Evolutionary conservation across 2,329 filamentous ascomycete species (phyloP).

Genomic region (Colletotrichum incanum): DNA sequence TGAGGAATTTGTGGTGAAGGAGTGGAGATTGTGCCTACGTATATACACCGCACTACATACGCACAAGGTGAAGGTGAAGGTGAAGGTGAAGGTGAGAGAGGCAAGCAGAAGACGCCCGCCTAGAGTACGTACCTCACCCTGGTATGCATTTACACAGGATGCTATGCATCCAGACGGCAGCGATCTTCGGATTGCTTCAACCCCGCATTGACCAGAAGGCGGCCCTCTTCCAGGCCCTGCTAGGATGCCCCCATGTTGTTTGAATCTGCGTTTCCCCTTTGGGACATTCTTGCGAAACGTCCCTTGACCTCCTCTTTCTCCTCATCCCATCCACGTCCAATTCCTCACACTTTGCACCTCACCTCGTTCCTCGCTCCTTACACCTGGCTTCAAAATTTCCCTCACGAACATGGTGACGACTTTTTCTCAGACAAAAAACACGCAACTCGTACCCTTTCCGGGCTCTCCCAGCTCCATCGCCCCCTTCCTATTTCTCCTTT

Average conservation of each 20-base stretch:
- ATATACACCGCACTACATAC: background rate
- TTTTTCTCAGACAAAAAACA: background rate
- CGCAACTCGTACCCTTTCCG: background rate
- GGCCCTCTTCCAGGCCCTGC: constrained; percentile 28
- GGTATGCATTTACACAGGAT: background rate
- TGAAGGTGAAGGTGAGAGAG: background rate
- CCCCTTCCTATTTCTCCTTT: constrained; percentile 4
- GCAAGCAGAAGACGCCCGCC: too few species aligned
- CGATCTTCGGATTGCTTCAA: constrained; percentile 39
- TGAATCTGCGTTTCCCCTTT: constrained; percentile 42
- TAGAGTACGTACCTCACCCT: background rate
- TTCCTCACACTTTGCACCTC: constrained; percentile 23
- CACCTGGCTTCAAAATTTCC: constrained; percentile 14
- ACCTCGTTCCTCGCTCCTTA: constrained; percentile 7
- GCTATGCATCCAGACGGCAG: constrained; percentile 27
- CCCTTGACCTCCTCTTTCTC: constrained; percentile 33
- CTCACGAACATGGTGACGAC: background rate
- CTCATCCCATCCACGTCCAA: constrained; percentile 17
- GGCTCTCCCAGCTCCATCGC: background rate
- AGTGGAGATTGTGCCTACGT: background rate
- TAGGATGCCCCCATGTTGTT: constrained; percentile 32
- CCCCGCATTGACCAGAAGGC: constrained; percentile 36
- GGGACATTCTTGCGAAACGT: constrained; percentile 47
- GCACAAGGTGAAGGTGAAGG: background rate
- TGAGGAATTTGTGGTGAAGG: too few species aligned